A percentile compares a stretch with the other conserved stretches of the same genome.
Conservation (phyloP, 1,139 yeast species). For the Kodamaea ohmeri region DNA sequence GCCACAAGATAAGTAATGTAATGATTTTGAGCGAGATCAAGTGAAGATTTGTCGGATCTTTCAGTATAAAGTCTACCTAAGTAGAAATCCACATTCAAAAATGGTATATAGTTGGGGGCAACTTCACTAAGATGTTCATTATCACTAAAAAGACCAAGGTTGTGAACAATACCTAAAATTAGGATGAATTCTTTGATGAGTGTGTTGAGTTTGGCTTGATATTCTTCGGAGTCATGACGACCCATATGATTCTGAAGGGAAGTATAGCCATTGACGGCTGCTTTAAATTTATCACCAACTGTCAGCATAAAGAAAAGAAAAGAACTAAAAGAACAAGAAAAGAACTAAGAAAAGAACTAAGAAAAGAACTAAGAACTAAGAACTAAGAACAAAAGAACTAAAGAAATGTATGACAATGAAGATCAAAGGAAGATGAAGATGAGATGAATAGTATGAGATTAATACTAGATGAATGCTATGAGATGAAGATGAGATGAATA, state of each 20-base stretch:
- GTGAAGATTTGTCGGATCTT: constrained; percentile 11
- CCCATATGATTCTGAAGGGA: constrained; percentile 11
- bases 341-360: not conserved
- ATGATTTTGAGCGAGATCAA: constrained; percentile 40
- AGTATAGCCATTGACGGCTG: constrained; percentile 14
- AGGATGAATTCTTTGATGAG: constrained; percentile 29
- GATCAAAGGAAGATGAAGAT: too few relatives aligned
- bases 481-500: too few relatives aligned
- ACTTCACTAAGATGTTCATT: constrained; percentile 61
- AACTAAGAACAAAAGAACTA: too few relatives aligned
- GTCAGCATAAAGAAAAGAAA: not conserved
- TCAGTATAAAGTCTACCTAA: constrained; percentile 37
- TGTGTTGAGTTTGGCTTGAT: constrained; percentile 23
- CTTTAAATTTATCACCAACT: constrained; percentile 18
- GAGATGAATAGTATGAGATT: too few relatives aligned
- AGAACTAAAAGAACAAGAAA: not conserved
- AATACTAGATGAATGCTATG: too few relatives aligned
- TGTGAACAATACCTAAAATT: constrained; percentile 26
- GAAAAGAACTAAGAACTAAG: too few relatives aligned
- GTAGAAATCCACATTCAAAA: constrained; percentile 50
- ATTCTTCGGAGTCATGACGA: constrained; percentile 28
- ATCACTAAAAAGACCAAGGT: constrained; percentile 48
- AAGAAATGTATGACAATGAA: too few relatives aligned
- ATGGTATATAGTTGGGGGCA: constrained; percentile 54
- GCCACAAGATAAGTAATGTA: constrained; percentile 44